Percentiles rank a stretch among this genome's conserved stretches.
These are phyloP conservation scores for Saturnispora zaruensis DNA, from an alignment of 805 yeast species.

Conservation along the genomic window DNA sequence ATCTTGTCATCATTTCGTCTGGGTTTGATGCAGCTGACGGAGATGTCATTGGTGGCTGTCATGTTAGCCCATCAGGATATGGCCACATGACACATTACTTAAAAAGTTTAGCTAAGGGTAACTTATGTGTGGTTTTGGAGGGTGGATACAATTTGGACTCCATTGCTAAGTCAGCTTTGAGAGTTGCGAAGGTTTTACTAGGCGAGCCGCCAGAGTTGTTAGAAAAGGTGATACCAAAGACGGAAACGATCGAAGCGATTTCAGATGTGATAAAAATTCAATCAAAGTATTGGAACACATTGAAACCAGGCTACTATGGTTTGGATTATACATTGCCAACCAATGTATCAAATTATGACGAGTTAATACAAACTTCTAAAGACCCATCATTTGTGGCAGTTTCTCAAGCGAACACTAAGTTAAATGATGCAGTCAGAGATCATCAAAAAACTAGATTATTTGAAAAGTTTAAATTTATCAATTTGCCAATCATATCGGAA, in stretches of 20 bases:
- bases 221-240: conserved; percentile 54
- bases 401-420: conserved; percentile 36
- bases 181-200: conserved; percentile 80
- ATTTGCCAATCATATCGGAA: conserved; percentile 52
- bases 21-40: conserved; percentile 99
- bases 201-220: conserved; percentile 93
- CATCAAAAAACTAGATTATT: conserved; percentile 56
- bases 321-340: conserved; percentile 26
- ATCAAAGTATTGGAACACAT: conserved; percentile 78
- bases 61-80: conserved; percentile 90
- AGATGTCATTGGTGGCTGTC: conserved; percentile 94
- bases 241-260: conserved; percentile 70
- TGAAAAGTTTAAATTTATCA: conserved; percentile 48
- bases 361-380: conserved; percentile 32
- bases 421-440: conserved; percentile 69
- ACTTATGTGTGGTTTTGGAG: conserved; percentile 80
- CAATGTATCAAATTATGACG: conserved; percentile 26
- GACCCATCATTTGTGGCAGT: conserved; percentile 32
- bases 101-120: conserved; percentile 81
- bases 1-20: conserved; percentile 82
- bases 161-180: conserved; percentile 81
- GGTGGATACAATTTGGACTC: conserved; percentile 96
- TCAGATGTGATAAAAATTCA: conserved; percentile 76
- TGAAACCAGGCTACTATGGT: conserved; percentile 55
- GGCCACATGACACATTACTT: conserved; percentile 93